These are phyloP conservation scores for Neofusicoccum kwambonambiense DNA, from an alignment of 2,329 filamentous ascomycete genomes.

Conservation along the genomic window DNA sequence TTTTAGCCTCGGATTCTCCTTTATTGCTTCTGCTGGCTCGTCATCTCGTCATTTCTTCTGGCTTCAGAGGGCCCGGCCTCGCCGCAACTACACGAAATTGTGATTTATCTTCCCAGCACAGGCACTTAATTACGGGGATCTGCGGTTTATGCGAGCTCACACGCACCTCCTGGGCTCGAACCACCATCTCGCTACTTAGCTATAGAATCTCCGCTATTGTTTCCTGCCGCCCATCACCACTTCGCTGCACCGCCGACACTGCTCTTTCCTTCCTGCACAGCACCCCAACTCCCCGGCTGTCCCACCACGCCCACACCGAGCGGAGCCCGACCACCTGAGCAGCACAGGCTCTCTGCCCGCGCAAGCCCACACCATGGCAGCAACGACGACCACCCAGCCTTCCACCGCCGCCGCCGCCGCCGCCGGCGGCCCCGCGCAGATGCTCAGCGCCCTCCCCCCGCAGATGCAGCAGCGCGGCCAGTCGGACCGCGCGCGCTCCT, in stretches of 20 bases:
- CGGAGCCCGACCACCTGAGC: neutral
- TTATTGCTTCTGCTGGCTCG: neutral
- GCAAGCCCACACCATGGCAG: neutral
- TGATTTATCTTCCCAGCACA: conserved; percentile 7
- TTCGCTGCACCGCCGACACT: conserved; percentile 5
- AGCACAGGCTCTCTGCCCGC: too few relatives aligned
- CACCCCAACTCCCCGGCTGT: neutral
- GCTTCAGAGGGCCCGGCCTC: neutral
- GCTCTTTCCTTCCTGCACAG: neutral
- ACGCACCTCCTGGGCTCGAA: conserved; percentile 3
- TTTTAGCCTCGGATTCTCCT: conserved; percentile 1
- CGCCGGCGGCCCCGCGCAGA: neutral
- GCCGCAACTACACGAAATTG: conserved; percentile 10
- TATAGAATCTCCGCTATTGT: conserved; percentile 12
- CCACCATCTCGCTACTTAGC: conserved; percentile 11
- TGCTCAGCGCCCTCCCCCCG: neutral
- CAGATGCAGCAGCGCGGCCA: neutral
- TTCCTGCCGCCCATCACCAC: conserved; percentile 5
- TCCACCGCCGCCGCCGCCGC: neutral
- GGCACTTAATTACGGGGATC: conserved; percentile 16
- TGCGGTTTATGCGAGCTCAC: conserved; percentile 11
- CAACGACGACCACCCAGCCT: neutral
- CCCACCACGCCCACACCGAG: neutral
- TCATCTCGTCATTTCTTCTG: neutral
- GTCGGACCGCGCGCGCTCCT: conserved; percentile 11